Base-by-base conservation (phyloP, 208 protist genomes). In the Trypanosoma mega region DNA sequence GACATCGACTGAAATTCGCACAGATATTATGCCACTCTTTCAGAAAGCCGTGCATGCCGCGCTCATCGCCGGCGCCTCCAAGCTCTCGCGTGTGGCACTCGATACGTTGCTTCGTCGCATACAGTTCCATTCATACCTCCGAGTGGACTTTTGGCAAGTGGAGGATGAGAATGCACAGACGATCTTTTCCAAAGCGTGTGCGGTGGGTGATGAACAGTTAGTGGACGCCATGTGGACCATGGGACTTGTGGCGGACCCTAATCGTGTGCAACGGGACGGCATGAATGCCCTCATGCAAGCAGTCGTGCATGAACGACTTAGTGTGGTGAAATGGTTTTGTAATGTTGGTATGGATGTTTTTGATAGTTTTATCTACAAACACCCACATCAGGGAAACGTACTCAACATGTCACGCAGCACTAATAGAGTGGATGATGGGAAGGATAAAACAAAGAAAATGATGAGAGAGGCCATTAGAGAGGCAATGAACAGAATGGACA, bases 281-380 rank as follows among this genome's bases (percentile, higher is more conserved):
- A 72, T 39, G 2, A 66, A 47, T 39, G 57, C 55, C 12, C 50
- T 72, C 16, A 57, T 66, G 66, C 66, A 72, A 21, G 66, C 57
- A 3, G 66, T 67, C 21, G 41, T 72, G 39, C 23, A 51, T 23
- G 30, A 66, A 11, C 26, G 11, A 20, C 2, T 6, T 9, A 16
- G 26, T 21, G 29, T 72, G 46, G 66, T 72, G 8, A 11, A 39
- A 26, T 64, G 53, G 66, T 64, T 72, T 31, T 53, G 46, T 11
- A 5, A 39, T 0, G 18, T 44, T 2, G 14, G 53, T 0, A 3
- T 26, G 2, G 29, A 23, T 24, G 2, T 24, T 14, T 52, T 53
- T 18, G 31, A 47, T 23, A 72, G 53, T 41, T 62, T 64, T 23
- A 27, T 18, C 0, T 23, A 62, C 49, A 12, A n/a, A 23, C 56